Conservation (phyloP, 208 protist genomes). For the Vickermania spadyakhi region DNA sequence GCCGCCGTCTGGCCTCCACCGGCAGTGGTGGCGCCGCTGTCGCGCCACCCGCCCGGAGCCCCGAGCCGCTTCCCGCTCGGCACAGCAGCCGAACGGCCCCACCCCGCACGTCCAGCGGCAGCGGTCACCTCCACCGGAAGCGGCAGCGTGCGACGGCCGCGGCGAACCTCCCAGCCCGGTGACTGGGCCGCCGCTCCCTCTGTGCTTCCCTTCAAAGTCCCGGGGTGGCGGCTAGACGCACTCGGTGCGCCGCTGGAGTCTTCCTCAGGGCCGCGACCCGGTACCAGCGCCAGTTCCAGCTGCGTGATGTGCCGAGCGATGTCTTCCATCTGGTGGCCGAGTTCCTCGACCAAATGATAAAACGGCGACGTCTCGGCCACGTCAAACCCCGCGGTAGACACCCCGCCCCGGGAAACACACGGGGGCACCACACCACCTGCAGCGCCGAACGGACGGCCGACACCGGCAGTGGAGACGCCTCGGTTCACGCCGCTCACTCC, state of each 20-base stretch:
- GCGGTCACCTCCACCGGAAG: background rate
- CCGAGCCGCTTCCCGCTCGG: background rate
- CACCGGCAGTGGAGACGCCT: background rate
- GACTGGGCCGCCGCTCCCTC: background rate
- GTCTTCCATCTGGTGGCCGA: constrained; percentile 29
- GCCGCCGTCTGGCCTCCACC: constrained; percentile 22
- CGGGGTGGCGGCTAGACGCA: background rate
- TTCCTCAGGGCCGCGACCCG: constrained; percentile 13
- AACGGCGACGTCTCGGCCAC: constrained; percentile 18
- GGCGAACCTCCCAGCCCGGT: too few relatives aligned
- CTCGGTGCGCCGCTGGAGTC: too few relatives aligned
- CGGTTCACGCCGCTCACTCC: background rate
- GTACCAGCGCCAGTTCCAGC: constrained; percentile 42
- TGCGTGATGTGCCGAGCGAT: constrained; percentile 24
- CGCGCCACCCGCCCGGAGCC: background rate
- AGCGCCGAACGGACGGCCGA: background rate
- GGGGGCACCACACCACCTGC: constrained; percentile 4
- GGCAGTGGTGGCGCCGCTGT: constrained; percentile 1
- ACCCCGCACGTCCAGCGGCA: background rate
- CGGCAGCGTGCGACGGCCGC: background rate
- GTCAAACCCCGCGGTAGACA: constrained; percentile 11
- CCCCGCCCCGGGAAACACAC: constrained; percentile 9
- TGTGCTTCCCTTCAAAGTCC: background rate
- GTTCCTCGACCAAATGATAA: constrained; percentile 20
- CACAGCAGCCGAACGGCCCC: background rate